Conservation (phyloP, 2,329 filamentous ascomycete genomes). For the Chrysosporium queenslandicum region DNA sequence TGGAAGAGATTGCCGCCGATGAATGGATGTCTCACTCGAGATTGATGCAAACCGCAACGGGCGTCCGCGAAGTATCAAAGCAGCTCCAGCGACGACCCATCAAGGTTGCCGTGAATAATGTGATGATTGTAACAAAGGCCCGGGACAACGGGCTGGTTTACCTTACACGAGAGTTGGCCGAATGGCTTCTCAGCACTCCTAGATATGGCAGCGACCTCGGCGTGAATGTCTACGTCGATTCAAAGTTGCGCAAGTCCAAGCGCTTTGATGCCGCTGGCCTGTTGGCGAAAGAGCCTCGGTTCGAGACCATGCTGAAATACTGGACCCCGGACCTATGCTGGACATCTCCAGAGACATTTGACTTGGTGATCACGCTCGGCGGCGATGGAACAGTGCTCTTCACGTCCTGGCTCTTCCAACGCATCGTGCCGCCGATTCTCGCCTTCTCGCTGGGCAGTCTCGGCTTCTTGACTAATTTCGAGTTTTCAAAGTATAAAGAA, state of each 20-base stretch:
- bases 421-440: constrained; percentile 84
- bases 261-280: constrained; percentile 72
- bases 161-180: constrained; percentile 74
- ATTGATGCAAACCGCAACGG: constrained; percentile 87
- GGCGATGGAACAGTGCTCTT: constrained; percentile 97
- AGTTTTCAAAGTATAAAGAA: constrained; percentile 79
- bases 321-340: constrained; percentile 97
- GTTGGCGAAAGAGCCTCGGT: constrained; percentile 62
- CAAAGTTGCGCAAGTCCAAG: constrained; percentile 78
- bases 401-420: constrained; percentile 92
- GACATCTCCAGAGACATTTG: constrained; percentile 86
- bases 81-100: constrained; percentile 88
- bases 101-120: constrained; percentile 78
- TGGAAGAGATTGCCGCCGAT: constrained; percentile 82
- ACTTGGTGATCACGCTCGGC: constrained; percentile 83
- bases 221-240: constrained; percentile 96
- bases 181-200: constrained; percentile 80
- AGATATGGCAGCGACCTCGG: constrained; percentile 83
- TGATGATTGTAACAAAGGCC: constrained; percentile 99
- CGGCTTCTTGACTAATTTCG: constrained; percentile 93
- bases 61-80: constrained; percentile 89
- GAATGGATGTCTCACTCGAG: constrained; percentile 89
- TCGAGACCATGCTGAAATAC: constrained; percentile 76
- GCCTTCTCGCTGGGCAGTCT: constrained; percentile 87
- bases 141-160: constrained; percentile 87